phyloP scores from a whole-genome alignment of 306 rosid species.

The Castanea sativa region DNA sequence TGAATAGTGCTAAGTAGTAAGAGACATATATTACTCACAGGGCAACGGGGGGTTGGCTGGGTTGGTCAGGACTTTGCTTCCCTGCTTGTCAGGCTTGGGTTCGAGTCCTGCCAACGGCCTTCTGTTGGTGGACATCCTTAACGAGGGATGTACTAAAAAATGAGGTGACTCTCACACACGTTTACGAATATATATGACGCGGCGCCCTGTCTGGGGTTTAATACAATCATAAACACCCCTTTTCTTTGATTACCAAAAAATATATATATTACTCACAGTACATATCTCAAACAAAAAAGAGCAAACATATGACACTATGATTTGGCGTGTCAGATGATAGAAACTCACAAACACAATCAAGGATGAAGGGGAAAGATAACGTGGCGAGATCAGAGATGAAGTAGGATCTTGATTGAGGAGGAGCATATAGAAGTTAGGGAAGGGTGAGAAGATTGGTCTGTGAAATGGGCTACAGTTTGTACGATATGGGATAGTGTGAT shows the following conservation, averaged over 20 bases:
- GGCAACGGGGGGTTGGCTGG: no score
- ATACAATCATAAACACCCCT: no score
- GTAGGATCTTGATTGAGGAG: constrained; percentile 28
- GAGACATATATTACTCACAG: constrained; percentile 1
- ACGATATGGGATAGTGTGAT: constrained; percentile 68
- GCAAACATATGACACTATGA: neutral
- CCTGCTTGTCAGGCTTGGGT: no score
- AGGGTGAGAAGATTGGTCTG: constrained; percentile 76
- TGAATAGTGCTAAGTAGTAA: neutral
- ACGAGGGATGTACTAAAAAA: no score
- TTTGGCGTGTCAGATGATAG: constrained; percentile 12
- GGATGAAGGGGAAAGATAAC: constrained; percentile 8
- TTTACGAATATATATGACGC: no score
- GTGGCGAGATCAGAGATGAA: constrained; percentile 42
- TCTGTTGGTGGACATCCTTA: no score
- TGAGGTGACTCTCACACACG: no score
- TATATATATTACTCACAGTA: neutral
- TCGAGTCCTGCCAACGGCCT: no score
- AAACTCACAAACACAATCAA: neutral
- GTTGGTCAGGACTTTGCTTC: no score
- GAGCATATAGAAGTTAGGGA: constrained; percentile 51
- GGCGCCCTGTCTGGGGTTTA: no score
- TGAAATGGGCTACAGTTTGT: constrained; percentile 68
- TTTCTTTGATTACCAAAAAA: no score
- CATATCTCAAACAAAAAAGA: constrained; percentile 1